Evolutionary conservation across 1,139 yeast species (phyloP), one percentile per base, ranked within the genome.

Genomic region (Kurtzmaniella quercitrusa): DNA sequence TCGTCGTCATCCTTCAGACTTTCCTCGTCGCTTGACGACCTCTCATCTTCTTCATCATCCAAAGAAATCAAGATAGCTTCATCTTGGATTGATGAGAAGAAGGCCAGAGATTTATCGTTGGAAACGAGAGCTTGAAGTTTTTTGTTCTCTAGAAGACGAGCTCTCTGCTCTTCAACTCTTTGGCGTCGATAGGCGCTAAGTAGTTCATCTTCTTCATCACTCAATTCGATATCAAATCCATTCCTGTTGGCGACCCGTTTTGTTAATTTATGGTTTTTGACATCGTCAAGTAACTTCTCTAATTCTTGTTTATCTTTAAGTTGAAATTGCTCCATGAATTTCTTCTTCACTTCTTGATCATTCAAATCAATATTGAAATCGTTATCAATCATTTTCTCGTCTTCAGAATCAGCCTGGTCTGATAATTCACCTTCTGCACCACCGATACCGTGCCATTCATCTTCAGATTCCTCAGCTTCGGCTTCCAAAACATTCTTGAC

Each of bases 401-500:
- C 85, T 50, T 87, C 95, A 25, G 90, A 81, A 55, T 85, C 78
- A 42, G 82, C 88, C 27, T 69, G 63, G 49, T 82, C 89, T 3
- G 81, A 77, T 3, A 63, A 56, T 48, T 89, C 96, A 5, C 83
- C 88, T 53, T 87, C 94, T 10, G 61, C 73, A 47, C 96, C 96
- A 44, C 96, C 97, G 45, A 87, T 59, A 2, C 96, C 96, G 41
- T 82, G 82, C 91, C 95, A 91, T 66, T 91, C 97, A 68, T 91
- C 98, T 50, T 93, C 98, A 37, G 96, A 88, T 68, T 93, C 98
- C 52, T 82, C 94, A 39, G 98, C 98, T 68, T 91, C 96, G 38
- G 85, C 86, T 49, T 86, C 91, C 48, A 85, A 69, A 17, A 82
- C 68, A n/a, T 69, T 66, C 46, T 70, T 69, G 27, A 79, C 59